Percentiles rank a stretch among this genome's conserved stretches.
phyloP scores from a whole-genome alignment of 441 rosid genomes.

The Mallotus repandus region DNA sequence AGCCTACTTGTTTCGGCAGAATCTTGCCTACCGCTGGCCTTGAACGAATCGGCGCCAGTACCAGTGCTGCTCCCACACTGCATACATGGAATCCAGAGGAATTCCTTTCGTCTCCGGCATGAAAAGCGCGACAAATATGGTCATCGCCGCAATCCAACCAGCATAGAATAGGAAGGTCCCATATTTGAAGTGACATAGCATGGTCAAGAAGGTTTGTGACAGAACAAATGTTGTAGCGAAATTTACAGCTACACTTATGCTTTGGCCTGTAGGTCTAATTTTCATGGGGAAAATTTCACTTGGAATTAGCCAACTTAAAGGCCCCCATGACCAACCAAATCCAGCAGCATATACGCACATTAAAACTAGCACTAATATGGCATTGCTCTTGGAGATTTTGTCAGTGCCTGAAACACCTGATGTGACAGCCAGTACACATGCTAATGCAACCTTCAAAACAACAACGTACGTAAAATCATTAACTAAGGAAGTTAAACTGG shows the following conservation, averaged over 20 bases:
- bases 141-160: constrained; percentile 70
- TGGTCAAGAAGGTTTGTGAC: constrained; percentile 70
- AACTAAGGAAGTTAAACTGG: too few species aligned
- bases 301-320: constrained; percentile 73
- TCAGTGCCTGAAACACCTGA: constrained; percentile 49
- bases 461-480: background rate
- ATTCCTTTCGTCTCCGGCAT: constrained; percentile 85
- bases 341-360: constrained; percentile 79
- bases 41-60: constrained; percentile 58
- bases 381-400: constrained; percentile 45
- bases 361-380: constrained; percentile 46
- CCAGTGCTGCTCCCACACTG: constrained; percentile 80
- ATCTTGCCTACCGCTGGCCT: background rate
- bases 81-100: constrained; percentile 63
- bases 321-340: constrained; percentile 96
- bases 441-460: constrained; percentile 44
- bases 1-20: too few species aligned
- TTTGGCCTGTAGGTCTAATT: constrained; percentile 71
- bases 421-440: constrained; percentile 43
- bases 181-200: constrained; percentile 68
- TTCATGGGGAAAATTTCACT: constrained; percentile 84
- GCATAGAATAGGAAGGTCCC: constrained; percentile 77
- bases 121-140: constrained; percentile 51
- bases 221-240: constrained; percentile 64
- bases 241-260: constrained; percentile 66